Evolutionary conservation across 768 basidiomycete species (phyloP).

Genomic region (Leccinellum luteum): DNA sequence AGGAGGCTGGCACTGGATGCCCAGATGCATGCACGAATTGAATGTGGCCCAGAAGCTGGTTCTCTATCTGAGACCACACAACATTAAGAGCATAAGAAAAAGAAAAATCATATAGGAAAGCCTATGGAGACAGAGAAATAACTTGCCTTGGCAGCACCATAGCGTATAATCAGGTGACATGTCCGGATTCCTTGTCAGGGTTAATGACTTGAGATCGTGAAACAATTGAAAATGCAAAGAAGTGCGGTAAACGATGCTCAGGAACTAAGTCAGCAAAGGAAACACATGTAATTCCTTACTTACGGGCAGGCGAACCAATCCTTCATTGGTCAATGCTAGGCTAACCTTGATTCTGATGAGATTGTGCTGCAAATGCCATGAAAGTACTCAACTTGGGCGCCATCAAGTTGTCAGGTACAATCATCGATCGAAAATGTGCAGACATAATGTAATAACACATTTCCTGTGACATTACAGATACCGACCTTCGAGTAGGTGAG

Average conservation of each 20-base stretch:
- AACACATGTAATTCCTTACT: constrained; percentile 44
- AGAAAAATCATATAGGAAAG: background rate
- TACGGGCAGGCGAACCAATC: constrained; percentile 72
- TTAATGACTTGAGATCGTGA: constrained; percentile 65
- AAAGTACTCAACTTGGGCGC: constrained; percentile 96
- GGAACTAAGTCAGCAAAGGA: background rate
- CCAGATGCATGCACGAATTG: constrained; percentile 70
- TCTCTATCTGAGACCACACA: constrained; percentile 54
- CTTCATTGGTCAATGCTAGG: constrained; percentile 76
- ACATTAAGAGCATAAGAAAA: background rate
- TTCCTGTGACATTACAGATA: constrained; percentile 8
- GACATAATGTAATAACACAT: constrained; percentile 82
- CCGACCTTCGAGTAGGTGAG: constrained; percentile 57
- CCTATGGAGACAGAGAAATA: background rate
- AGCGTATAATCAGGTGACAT: constrained; percentile 92
- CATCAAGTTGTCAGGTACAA: constrained; percentile 85
- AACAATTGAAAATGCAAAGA: no score
- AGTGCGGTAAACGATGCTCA: no score
- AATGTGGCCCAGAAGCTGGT: constrained; percentile 78
- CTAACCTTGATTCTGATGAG: constrained; percentile 97
- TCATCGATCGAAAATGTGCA: constrained; percentile 96
- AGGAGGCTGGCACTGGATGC: constrained; percentile 88
- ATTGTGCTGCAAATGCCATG: constrained; percentile 86
- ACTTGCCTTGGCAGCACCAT: constrained; percentile 80
- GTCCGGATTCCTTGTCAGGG: constrained; percentile 75